Evolutionary conservation across 192 early-diverging fungal genomes (phyloP).

Genomic region (Coemansia brasiliensis): DNA sequence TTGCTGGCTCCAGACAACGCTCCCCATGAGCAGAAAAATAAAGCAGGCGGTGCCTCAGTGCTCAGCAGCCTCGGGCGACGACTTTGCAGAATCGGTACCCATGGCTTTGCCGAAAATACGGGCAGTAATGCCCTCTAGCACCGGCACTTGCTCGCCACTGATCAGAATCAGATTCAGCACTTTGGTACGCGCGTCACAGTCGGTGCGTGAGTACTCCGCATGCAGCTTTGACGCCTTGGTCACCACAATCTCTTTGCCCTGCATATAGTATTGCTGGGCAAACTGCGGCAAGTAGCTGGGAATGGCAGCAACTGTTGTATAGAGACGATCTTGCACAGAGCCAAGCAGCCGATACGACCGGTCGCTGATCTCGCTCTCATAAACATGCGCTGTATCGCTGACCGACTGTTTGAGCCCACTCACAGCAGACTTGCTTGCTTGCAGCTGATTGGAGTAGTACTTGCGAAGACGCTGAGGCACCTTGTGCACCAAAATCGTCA

Average conservation of each 20-base stretch:
- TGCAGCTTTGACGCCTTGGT: conserved; percentile 51
- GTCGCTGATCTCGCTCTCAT: conserved; percentile 40
- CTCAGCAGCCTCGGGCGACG: conserved; percentile 7
- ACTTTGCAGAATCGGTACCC: conserved; percentile 10
- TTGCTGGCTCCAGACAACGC: no score
- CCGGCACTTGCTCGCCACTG: conserved; percentile 51
- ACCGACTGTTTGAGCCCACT: conserved; percentile 41
- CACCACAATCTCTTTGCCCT: conserved; percentile 46
- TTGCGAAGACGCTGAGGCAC: conserved; percentile 44
- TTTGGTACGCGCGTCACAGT: conserved; percentile 39
- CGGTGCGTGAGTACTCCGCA: conserved; percentile 52
- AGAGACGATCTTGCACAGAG: conserved; percentile 39
- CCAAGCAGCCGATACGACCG: conserved; percentile 36
- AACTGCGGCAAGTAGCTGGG: conserved; percentile 46
- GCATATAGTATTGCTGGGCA: conserved; percentile 47
- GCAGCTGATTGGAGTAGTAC: conserved; percentile 42
- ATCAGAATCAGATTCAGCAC: conserved; percentile 54
- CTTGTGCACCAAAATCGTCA: conserved; percentile 53
- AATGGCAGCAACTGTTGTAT: conserved; percentile 37
- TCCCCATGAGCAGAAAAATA: not conserved
- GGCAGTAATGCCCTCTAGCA: conserved; percentile 41
- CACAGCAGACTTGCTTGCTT: conserved; percentile 35
- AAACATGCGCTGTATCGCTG: conserved; percentile 45
- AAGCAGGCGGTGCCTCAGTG: no score
- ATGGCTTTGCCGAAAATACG: conserved; percentile 51